Evolutionary conservation across 2,329 filamentous ascomycete genomes (phyloP).

Genomic region (Exophiala calicioides): DNA sequence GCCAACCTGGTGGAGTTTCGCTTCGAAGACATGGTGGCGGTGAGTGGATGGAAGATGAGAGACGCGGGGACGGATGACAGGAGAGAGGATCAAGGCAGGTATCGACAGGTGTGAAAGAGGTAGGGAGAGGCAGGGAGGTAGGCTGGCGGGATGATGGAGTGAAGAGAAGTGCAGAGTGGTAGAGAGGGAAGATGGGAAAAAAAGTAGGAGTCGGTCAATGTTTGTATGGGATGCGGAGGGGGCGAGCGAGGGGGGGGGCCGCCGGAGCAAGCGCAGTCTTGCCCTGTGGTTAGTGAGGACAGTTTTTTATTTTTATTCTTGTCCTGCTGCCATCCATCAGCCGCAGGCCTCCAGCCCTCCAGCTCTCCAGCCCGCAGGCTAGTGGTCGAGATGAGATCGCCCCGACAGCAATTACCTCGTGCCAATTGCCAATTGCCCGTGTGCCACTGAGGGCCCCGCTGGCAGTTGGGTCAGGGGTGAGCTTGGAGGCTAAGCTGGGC

Average conservation of each 20-base stretch:
- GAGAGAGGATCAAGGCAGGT: neutral
- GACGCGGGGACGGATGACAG: neutral
- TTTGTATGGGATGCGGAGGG: neutral
- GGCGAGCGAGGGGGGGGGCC: neutral
- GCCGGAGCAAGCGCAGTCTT: neutral
- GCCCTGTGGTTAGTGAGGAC: conserved; percentile 1
- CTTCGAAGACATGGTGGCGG: conserved; percentile 22
- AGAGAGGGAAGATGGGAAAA: too few relatives aligned
- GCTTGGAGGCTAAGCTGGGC: too few relatives aligned
- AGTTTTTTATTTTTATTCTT: conserved; percentile 14
- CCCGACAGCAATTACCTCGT: conserved; percentile 6
- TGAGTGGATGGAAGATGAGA: conserved; percentile 1
- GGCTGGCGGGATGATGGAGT: too few relatives aligned
- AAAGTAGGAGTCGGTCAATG: too few relatives aligned
- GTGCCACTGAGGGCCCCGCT: too few relatives aligned
- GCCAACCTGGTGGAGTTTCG: conserved; percentile 24
- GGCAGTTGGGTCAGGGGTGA: too few relatives aligned
- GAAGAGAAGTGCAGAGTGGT: too few relatives aligned
- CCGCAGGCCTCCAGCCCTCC: too few relatives aligned
- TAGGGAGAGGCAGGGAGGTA: conserved; percentile 2
- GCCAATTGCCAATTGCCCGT: too few relatives aligned
- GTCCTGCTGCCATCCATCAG: conserved; percentile 13
- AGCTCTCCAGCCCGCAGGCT: too few relatives aligned
- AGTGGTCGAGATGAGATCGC: neutral
- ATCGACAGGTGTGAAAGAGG: too few relatives aligned